A percentile compares a stretch with the other conserved stretches of the same genome.
Conservation (phyloP, 2,329 filamentous ascomycete species). For the Colletotrichum agaves region DNA sequence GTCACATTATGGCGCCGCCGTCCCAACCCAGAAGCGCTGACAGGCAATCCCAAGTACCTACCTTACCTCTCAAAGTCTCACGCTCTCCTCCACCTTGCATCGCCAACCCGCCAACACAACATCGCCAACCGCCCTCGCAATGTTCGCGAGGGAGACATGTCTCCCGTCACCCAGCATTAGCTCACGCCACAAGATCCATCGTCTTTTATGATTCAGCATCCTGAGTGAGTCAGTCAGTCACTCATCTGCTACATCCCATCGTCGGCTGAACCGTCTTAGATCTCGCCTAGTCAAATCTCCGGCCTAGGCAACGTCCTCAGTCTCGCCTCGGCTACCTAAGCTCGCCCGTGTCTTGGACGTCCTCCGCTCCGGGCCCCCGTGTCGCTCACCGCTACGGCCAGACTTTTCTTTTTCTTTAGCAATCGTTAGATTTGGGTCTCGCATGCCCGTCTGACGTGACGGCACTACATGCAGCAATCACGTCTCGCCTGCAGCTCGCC, state of each 20-base stretch:
- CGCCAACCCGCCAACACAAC: conserved; percentile 3
- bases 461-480: conserved; percentile 14
- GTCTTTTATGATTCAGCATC: not conserved
- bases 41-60: not conserved
- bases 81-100: conserved; percentile 1
- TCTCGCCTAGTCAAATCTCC: not conserved
- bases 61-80: conserved; percentile 10
- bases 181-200: conserved; percentile 9
- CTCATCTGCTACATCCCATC: not conserved
- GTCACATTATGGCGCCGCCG: not conserved
- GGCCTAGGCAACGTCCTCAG: not conserved
- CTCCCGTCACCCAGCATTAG: not conserved
- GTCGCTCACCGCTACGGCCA: conserved; percentile 4
- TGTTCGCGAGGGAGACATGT: conserved; percentile 16
- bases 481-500: conserved; percentile 31
- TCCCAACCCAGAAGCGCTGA: conserved; percentile 1
- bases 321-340: not conserved
- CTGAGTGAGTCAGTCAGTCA: not conserved
- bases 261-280: not conserved
- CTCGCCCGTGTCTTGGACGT: not conserved
- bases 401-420: conserved; percentile 17
- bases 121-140: not conserved
- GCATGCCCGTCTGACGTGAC: conserved; percentile 21
- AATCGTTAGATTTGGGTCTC: conserved; percentile 15
- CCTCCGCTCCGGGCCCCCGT: not conserved